phyloP scores from a whole-genome alignment of 2,329 filamentous ascomycete species.

The Apiospora saccharicola region DNA sequence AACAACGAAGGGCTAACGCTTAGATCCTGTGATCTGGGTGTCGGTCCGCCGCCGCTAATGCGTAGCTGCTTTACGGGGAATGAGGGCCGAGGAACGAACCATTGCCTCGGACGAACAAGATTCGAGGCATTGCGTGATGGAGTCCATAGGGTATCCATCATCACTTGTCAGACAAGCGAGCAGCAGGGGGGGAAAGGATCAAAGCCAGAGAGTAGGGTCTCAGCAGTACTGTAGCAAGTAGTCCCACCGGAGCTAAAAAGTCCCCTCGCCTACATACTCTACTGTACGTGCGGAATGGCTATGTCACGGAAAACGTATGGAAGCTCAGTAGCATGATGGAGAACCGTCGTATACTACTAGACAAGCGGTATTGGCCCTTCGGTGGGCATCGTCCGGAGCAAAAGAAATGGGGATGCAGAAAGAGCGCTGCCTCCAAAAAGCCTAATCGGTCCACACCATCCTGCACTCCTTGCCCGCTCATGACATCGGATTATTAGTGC shows the following conservation, averaged over 20 bases:
- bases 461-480: neutral
- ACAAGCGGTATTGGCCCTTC: slow-evolving; percentile 7
- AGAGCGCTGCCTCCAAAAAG: slow-evolving; percentile 3
- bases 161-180: neutral
- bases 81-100: slow-evolving; percentile 12
- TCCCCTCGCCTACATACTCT: neutral
- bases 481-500: neutral
- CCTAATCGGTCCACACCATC: slow-evolving; percentile 12
- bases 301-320: slow-evolving; percentile 12
- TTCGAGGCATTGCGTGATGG: slow-evolving; percentile 17
- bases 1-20: slow-evolving; percentile 6
- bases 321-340: slow-evolving; percentile 4
- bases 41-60: slow-evolving; percentile 20
- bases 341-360: neutral
- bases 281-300: neutral
- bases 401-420: slow-evolving; percentile 9
- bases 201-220: neutral
- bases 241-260: neutral
- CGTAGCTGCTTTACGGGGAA: slow-evolving; percentile 7
- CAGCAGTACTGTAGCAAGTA: neutral
- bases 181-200: neutral
- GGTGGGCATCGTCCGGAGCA: slow-evolving; percentile 4
- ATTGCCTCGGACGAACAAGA: slow-evolving; percentile 19
- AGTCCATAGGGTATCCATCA: slow-evolving; percentile 10
- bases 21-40: slow-evolving; percentile 13